phyloP scores from a whole-genome alignment of 768 basidiomycete genomes.

The Mycena kentingensis region DNA sequence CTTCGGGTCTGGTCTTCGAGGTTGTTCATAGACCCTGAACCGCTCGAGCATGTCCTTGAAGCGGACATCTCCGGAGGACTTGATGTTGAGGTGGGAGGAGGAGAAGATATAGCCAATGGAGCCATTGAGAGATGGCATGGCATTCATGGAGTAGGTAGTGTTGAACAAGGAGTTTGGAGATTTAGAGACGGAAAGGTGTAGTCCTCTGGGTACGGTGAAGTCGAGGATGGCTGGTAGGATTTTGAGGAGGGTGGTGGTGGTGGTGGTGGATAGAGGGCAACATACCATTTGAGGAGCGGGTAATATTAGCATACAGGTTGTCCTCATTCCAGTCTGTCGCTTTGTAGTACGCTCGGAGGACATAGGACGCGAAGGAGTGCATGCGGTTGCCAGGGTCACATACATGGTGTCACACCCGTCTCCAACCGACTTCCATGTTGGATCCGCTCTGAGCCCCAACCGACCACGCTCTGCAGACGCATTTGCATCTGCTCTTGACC shows the following conservation, averaged over 20 bases:
- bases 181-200: conserved; percentile 81
- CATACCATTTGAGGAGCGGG: conserved; percentile 84
- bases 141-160: conserved; percentile 90
- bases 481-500: no score
- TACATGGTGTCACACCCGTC: no score
- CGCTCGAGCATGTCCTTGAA: conserved; percentile 91
- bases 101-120: conserved; percentile 93
- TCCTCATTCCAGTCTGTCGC: conserved; percentile 98
- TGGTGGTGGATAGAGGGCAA: no score
- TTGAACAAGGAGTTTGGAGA: conserved; percentile 87
- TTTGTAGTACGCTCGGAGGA: conserved; percentile 85
- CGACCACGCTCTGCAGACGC: not conserved
- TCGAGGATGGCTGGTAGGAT: conserved; percentile 75
- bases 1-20: conserved; percentile 73
- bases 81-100: conserved; percentile 77
- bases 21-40: conserved; percentile 82
- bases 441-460: no score
- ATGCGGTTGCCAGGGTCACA: conserved; percentile 48
- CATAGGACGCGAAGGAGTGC: conserved; percentile 88
- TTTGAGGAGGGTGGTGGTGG: conserved; percentile 8
- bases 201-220: conserved; percentile 81
- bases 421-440: no score
- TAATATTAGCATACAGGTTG: conserved; percentile 88
- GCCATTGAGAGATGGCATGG: conserved; percentile 89
- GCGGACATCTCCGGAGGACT: conserved; percentile 66